These are phyloP conservation scores for Ambrosia trifida DNA, from an alignment of 129 eudicot genomes.

Conservation along the genomic window DNA sequence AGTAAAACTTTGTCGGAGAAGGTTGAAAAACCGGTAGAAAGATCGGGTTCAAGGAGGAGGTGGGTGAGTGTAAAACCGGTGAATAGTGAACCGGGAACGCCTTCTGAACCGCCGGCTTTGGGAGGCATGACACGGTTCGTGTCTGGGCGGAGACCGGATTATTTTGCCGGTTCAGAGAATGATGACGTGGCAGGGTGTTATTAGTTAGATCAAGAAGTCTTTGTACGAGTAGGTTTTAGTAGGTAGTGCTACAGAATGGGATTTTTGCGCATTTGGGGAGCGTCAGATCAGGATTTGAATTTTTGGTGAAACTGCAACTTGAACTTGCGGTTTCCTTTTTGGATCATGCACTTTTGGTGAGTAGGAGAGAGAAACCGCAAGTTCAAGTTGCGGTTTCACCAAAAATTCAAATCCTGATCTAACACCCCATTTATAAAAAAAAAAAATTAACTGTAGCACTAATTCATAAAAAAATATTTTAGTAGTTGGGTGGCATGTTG, in stretches of 20 bases:
- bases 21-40: conserved; percentile 16
- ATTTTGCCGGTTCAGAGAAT: conserved; percentile 39
- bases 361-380: too few species aligned
- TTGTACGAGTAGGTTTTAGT: conserved; percentile 12
- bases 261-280: too few species aligned
- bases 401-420: too few species aligned
- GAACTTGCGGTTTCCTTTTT: too few species aligned
- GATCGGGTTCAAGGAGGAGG: conserved; percentile 34
- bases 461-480: too few species aligned
- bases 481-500: conserved; percentile 35
- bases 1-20: conserved; percentile 1
- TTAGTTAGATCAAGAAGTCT: conserved; percentile 18
- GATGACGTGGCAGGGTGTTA: conserved; percentile 33
- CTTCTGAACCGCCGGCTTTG: conserved; percentile 46
- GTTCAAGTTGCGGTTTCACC: too few species aligned
- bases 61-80: conserved; percentile 22
- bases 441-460: too few species aligned
- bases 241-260: too few species aligned
- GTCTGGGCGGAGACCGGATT: conserved; percentile 62
- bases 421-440: too few species aligned
- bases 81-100: conserved; percentile 29
- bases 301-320: too few species aligned
- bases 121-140: conserved; percentile 65
- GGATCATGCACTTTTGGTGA: too few species aligned
- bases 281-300: too few species aligned